A percentile compares a stretch with the other conserved stretches of the same genome.
Conservation (phyloP, 2,329 filamentous ascomycete species). For the Aspergillus candidus region DNA sequence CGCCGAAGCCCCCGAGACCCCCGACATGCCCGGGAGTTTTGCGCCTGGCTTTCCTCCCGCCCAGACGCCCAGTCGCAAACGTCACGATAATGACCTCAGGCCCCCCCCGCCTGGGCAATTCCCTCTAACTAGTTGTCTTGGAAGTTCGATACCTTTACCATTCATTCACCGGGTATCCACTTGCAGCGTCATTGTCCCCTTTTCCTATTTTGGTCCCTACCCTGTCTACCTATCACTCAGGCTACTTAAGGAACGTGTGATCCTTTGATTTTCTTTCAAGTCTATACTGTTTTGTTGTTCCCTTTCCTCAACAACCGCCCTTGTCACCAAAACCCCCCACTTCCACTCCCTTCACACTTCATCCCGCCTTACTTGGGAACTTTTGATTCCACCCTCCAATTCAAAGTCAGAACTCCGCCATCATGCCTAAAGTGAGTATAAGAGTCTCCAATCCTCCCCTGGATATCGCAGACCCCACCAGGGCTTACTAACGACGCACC, state of each 20-base stretch:
- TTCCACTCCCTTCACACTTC: conserved; percentile 6
- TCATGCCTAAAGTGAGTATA: conserved; percentile 31
- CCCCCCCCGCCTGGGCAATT: conserved; percentile 4
- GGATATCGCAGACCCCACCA: conserved; percentile 4
- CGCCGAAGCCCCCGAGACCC: too few species aligned
- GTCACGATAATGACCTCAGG: conserved; percentile 18
- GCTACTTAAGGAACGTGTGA: conserved; percentile 2
- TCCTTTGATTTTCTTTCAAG: conserved; percentile 1
- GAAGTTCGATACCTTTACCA: neutral
- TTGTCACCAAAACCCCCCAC: conserved; percentile 3
- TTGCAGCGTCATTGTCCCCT: conserved; percentile 1
- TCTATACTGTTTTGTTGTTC: neutral
- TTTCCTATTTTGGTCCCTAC: neutral
- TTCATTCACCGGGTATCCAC: conserved; percentile 1
- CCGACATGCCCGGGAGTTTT: too few species aligned
- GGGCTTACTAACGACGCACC: conserved; percentile 11
- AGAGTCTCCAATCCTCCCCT: neutral
- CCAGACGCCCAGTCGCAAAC: conserved; percentile 8
- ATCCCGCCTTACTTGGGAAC: neutral
- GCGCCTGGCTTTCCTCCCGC: neutral
- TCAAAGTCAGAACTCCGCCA: conserved; percentile 4
- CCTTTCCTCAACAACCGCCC: neutral
- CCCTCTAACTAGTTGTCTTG: conserved; percentile 6
- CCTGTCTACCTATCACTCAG: neutral
- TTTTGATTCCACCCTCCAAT: conserved; percentile 1